Evolutionary conservation across 140 eudicot genomes (phyloP).

Genomic region (Erigeron philadelphicus): DNA sequence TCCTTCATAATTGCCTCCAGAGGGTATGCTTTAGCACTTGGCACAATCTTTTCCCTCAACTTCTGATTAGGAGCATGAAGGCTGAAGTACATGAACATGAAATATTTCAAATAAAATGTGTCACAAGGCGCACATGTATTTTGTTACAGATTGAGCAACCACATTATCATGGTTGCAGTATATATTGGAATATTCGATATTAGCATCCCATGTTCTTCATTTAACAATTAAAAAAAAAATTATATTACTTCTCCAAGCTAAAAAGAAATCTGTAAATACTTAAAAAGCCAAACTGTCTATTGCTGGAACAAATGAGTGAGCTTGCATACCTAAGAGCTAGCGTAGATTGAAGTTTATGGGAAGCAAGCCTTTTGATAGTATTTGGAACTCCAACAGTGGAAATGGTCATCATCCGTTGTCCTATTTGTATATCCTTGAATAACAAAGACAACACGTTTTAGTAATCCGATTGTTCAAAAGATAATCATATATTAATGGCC

Average conservation of each 20-base stretch:
- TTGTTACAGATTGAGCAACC: not conserved
- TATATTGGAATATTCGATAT: not conserved
- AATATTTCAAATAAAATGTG: not conserved
- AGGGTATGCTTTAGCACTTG: slow-evolving; percentile 99
- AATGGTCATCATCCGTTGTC: slow-evolving; percentile 98
- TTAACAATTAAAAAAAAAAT: not conserved
- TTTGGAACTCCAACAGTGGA: slow-evolving; percentile 99
- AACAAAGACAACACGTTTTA: slow-evolving; percentile 12
- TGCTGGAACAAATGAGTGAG: not conserved
- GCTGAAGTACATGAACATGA: slow-evolving; percentile 39
- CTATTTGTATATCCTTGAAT: slow-evolving; percentile 79
- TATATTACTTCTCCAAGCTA: not conserved
- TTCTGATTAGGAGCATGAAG: slow-evolving; percentile 98
- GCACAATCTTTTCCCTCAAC: slow-evolving; percentile 84
- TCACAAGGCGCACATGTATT: not conserved
- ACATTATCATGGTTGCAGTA: not conserved
- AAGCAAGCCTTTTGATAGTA: slow-evolving; percentile 77
- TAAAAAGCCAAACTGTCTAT: slow-evolving; percentile 7
- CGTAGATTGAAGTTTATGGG: slow-evolving; percentile 94
- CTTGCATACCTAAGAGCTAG: slow-evolving; percentile 77
- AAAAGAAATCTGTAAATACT: not conserved
- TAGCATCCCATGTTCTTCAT: not conserved
- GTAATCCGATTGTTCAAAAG: not conserved
- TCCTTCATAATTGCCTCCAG: slow-evolving; percentile 91
- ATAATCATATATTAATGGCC: not conserved